Base-by-base conservation (phyloP, 306 rosid species). In the Cicer pinnatifidum region DNA sequence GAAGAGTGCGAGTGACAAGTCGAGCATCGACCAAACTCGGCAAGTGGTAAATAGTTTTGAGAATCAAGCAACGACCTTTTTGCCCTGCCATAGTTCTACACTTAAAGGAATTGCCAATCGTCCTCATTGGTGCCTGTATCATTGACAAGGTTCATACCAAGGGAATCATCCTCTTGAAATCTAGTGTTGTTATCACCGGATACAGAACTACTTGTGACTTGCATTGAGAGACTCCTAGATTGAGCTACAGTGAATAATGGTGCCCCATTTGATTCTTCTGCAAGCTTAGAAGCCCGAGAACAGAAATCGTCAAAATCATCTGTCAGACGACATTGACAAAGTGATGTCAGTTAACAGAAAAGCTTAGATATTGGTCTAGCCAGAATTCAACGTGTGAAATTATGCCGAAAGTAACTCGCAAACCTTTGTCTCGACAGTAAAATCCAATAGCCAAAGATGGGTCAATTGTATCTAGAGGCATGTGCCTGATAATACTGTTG, bases 371-470 rank as follows among this genome's bases (percentile, higher is more conserved):
- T 20, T 45, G 68, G 73, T 44, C 38, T 35, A 71, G 73, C 60
- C 37, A 68, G 8, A 50, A 39, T 13, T 28, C 19, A 43, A 15
- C 47, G 67, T 35, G 64, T 50, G 73, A 75, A 65, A 53, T 77
- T 64, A 68, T 68, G 60, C 20, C 47, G 15, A 40, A 54, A 78
- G 83, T 54, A 75, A 66, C 13, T 68, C 39, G 63, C 80, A 72
- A 51, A 92, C 98, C 97, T 91, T 86, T 91, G 80, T 88, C 89
- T 20, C 91, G 95, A 78, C 99, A 94, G 83, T 91, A 94, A 85
- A 94, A 94, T 69, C 99, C 99, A 76, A 94, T 87, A 48, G 99
- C 99, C 77, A 94, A 76, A 63, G 99, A 94, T 67, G 99, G 91
- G 83, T 94, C 99, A 46, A 94, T 87, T 11, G 90, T 80, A 63